Conservation (phyloP, 495 filamentous ascomycete genomes). For the Viridothelium virens region DNA sequence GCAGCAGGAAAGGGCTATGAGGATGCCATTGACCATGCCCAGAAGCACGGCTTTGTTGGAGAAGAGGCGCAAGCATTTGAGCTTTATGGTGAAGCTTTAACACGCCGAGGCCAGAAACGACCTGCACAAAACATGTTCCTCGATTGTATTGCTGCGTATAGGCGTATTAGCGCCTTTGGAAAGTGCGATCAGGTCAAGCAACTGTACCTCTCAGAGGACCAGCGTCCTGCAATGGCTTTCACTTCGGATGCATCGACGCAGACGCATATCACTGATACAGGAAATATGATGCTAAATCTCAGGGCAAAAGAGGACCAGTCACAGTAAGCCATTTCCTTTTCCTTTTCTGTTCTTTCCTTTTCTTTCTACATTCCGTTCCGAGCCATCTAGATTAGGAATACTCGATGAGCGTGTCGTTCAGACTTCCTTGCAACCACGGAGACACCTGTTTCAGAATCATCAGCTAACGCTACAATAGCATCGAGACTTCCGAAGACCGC, state of each 20-base stretch:
- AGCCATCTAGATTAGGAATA: too few species aligned
- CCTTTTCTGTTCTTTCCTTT: background rate
- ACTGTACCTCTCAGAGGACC: constrained; percentile 63
- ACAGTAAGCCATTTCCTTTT: background rate
- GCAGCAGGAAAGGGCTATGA: constrained; percentile 61
- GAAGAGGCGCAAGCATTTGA: constrained; percentile 78
- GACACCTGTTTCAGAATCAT: background rate
- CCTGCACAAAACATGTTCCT: constrained; percentile 64
- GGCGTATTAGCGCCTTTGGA: constrained; percentile 64
- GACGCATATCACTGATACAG: constrained; percentile 59
- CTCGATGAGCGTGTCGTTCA: background rate
- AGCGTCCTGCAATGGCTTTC: constrained; percentile 50
- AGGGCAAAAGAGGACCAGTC: constrained; percentile 49
- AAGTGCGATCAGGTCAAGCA: constrained; percentile 63
- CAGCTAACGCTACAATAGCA: background rate
- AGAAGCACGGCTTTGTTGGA: constrained; percentile 65
- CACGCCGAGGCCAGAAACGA: constrained; percentile 60
- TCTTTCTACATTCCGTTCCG: background rate
- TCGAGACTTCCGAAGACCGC: constrained; percentile 46
- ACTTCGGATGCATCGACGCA: constrained; percentile 66
- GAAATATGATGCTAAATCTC: constrained; percentile 45
- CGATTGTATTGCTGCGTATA: constrained; percentile 66
- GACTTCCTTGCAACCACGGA: background rate
- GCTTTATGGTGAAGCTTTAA: constrained; percentile 65
- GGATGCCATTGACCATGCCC: constrained; percentile 67